Conservation (phyloP, 2,329 filamentous ascomycete species). For the Fusarium foetens region DNA sequence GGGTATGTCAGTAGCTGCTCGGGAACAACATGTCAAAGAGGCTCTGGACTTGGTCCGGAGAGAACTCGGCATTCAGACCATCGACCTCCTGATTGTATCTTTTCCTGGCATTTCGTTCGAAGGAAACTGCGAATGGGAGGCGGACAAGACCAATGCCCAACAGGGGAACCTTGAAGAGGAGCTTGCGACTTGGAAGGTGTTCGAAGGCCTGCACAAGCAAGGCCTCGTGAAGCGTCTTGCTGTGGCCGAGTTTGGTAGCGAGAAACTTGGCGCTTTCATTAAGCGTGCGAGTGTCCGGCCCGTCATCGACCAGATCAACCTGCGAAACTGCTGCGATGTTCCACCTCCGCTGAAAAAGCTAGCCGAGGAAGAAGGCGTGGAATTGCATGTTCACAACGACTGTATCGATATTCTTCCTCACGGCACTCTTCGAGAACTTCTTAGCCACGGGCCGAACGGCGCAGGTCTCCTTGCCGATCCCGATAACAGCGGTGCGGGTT, state of each 20-base stretch:
- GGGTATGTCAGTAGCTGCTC: slow-evolving; percentile 69
- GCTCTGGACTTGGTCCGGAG: slow-evolving; percentile 83
- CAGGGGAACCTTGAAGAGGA: slow-evolving; percentile 76
- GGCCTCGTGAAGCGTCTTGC: slow-evolving; percentile 81
- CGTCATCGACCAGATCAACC: slow-evolving; percentile 93
- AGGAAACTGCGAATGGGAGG: slow-evolving; percentile 86
- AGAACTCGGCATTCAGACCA: slow-evolving; percentile 77
- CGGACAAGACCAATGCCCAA: slow-evolving; percentile 68
- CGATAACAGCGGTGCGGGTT: slow-evolving; percentile 62
- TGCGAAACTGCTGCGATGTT: slow-evolving; percentile 94
- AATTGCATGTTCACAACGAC: slow-evolving; percentile 93
- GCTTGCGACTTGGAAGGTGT: slow-evolving; percentile 72
- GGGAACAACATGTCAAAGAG: slow-evolving; percentile 77
- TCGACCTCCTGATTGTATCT: slow-evolving; percentile 91
- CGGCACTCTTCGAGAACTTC: slow-evolving; percentile 84
- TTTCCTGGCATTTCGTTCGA: slow-evolving; percentile 96
- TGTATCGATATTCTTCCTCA: slow-evolving; percentile 89
- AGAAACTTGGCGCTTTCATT: slow-evolving; percentile 82
- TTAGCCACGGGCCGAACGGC: slow-evolving; percentile 77
- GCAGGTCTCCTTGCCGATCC: slow-evolving; percentile 77
- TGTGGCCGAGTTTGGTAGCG: slow-evolving; percentile 89
- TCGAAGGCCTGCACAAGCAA: slow-evolving; percentile 78
- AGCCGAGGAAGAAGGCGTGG: slow-evolving; percentile 84
- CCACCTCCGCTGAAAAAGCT: slow-evolving; percentile 86
- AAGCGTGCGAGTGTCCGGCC: slow-evolving; percentile 76